These are phyloP conservation scores for Blastobotrys attinorum DNA, from an alignment of 805 yeast genomes.

Conservation along the genomic window DNA sequence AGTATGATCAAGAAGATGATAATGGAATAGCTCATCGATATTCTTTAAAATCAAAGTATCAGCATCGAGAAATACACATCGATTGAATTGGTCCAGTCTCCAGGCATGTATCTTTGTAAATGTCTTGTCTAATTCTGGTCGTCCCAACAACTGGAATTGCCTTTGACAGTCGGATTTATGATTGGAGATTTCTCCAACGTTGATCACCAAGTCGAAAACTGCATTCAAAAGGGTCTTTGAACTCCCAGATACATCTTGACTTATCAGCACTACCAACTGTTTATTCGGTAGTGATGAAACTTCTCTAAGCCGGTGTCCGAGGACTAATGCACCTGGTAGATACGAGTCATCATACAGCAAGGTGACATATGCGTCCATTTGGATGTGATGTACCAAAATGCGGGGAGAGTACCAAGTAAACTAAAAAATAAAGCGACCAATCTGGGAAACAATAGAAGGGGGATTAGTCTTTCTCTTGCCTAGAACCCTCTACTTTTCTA, in stretches of 20 bases:
- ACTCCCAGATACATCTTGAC: constrained; percentile 16
- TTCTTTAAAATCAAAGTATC: constrained; percentile 41
- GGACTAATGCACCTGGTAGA: constrained; percentile 41
- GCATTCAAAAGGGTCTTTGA: constrained; percentile 14
- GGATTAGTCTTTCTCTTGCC: not conserved
- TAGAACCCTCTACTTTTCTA: no score
- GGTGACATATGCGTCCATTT: constrained; percentile 33
- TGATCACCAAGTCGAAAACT: constrained; percentile 24
- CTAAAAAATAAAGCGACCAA: not conserved
- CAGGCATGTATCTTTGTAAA: constrained; percentile 52
- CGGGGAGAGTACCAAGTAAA: no score
- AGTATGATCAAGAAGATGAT: no score
- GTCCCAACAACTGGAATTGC: constrained; percentile 30
- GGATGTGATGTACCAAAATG: no score
- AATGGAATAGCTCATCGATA: constrained; percentile 28
- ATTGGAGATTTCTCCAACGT: constrained; percentile 22
- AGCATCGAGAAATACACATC: constrained; percentile 45
- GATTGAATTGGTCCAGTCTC: constrained; percentile 35
- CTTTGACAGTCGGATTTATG: constrained; percentile 14
- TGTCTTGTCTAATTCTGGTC: constrained; percentile 42
- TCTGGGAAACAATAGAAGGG: not conserved
- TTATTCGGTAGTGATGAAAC: constrained; percentile 17
- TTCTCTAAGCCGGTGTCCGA: constrained; percentile 33
- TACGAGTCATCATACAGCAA: constrained; percentile 40
- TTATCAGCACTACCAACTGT: constrained; percentile 24